phyloP scores from a whole-genome alignment of 768 basidiomycete species.

The Suillus luteus region DNA sequence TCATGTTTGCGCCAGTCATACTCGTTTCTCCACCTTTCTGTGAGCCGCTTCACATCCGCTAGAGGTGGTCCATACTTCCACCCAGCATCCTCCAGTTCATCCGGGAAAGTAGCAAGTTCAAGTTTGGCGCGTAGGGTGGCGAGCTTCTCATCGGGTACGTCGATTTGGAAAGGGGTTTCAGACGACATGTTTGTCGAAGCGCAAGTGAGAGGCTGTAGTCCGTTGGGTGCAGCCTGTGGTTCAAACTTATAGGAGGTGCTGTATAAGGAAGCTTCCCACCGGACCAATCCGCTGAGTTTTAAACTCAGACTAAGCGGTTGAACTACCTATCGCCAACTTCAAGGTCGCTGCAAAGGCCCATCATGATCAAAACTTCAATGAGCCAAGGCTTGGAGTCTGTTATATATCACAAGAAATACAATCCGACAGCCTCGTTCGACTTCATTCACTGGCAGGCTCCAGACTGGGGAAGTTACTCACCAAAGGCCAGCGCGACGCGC shows the following conservation, averaged over 20 bases:
- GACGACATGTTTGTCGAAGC: conserved; percentile 22
- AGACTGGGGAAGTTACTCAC: no score
- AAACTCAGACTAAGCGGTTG: no score
- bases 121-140: conserved; percentile 47
- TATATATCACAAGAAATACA: no score
- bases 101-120: conserved; percentile 49
- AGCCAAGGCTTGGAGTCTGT: no score
- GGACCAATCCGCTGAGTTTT: not conserved
- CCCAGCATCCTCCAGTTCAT: conserved; percentile 53
- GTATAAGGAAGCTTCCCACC: not conserved
- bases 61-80: conserved; percentile 57
- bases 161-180: conserved; percentile 50
- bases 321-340: no score
- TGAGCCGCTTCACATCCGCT: conserved; percentile 48
- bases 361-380: no score
- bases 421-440: no score
- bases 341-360: no score
- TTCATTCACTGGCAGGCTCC: no score
- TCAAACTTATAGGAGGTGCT: not conserved
- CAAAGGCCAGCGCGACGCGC: no score
- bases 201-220: not conserved
- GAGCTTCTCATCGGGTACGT: conserved; percentile 46
- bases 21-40: conserved; percentile 50
- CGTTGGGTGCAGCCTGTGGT: not conserved
- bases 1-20: conserved; percentile 62